These are phyloP conservation scores for Neurospora hispaniola DNA, from an alignment of 495 filamentous ascomycete species.

Conservation along the genomic window DNA sequence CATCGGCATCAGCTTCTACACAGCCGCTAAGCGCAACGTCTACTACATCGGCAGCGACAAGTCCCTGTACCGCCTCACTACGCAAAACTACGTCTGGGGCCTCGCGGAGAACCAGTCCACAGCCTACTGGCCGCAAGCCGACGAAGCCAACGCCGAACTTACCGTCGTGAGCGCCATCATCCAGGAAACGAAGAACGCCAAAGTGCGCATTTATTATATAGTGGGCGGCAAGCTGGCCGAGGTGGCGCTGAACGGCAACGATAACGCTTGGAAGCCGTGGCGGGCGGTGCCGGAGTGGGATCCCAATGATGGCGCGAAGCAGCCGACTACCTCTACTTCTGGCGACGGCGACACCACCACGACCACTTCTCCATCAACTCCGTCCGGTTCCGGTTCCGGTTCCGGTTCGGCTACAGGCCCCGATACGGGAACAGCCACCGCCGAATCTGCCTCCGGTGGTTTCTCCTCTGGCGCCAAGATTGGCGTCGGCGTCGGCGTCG, in stretches of 20 bases:
- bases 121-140: constrained; percentile 23
- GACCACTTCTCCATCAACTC: neutral
- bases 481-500: constrained; percentile 27
- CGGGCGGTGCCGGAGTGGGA: constrained; percentile 2
- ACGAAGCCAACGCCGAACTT: constrained; percentile 22
- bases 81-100: constrained; percentile 18
- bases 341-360: neutral
- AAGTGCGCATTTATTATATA: constrained; percentile 26
- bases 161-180: constrained; percentile 12
- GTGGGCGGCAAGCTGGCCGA: constrained; percentile 22
- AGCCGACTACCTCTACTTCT: neutral
- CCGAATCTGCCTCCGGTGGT: neutral
- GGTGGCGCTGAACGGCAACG: constrained; percentile 12
- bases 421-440: neutral
- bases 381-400: neutral
- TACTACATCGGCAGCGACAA: constrained; percentile 30
- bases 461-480: constrained; percentile 27
- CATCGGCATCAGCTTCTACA: constrained; percentile 23
- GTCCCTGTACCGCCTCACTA: constrained; percentile 17
- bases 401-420: neutral
- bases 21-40: constrained; percentile 13
- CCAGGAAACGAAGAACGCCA: constrained; percentile 6
- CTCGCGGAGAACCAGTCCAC: constrained; percentile 11
- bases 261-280: constrained; percentile 17
- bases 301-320: neutral